A percentile compares a stretch with the other conserved stretches of the same genome.
Conservation (phyloP, 2,329 filamentous ascomycete genomes). For the Ascochyta lentis region DNA sequence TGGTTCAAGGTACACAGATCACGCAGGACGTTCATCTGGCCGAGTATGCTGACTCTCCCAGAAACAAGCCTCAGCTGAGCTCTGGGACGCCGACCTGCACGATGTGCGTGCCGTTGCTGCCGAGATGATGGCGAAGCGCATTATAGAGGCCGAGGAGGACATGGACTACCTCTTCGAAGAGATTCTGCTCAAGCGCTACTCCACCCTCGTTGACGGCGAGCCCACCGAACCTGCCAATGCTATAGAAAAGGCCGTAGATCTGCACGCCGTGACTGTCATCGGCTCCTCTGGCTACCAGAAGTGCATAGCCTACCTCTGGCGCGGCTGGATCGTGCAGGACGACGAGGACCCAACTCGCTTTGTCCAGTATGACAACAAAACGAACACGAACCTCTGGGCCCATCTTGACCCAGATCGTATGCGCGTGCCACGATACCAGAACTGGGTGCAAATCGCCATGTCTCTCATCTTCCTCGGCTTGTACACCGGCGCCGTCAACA, state of each 20-base stretch:
- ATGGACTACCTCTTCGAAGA: constrained; percentile 78
- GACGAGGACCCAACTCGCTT: constrained; percentile 90
- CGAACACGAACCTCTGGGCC: constrained; percentile 75
- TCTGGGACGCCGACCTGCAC: constrained; percentile 92
- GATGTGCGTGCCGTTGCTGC: constrained; percentile 80
- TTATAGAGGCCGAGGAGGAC: constrained; percentile 86
- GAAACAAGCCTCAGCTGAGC: constrained; percentile 77
- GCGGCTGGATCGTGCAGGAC: constrained; percentile 95
- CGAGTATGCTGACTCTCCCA: neutral
- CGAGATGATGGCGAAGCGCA: constrained; percentile 88
- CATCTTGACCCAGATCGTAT: constrained; percentile 96
- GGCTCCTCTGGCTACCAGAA: constrained; percentile 95
- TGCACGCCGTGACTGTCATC: constrained; percentile 88
- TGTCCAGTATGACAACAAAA: constrained; percentile 83
- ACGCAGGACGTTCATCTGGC: no score
- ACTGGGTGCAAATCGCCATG: constrained; percentile 83
- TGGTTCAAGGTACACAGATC: constrained; percentile 67
- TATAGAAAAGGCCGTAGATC: constrained; percentile 89
- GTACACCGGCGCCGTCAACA: constrained; percentile 92
- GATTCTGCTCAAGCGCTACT: constrained; percentile 86
- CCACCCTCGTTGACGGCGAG: constrained; percentile 74
- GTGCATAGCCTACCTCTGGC: constrained; percentile 91
- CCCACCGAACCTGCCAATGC: constrained; percentile 82
- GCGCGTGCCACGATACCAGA: constrained; percentile 91
- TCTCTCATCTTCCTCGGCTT: constrained; percentile 82